Evolutionary conservation across 2,329 filamentous ascomycete genomes (phyloP).

Genomic region (Zymoseptoria crescenta): DNA sequence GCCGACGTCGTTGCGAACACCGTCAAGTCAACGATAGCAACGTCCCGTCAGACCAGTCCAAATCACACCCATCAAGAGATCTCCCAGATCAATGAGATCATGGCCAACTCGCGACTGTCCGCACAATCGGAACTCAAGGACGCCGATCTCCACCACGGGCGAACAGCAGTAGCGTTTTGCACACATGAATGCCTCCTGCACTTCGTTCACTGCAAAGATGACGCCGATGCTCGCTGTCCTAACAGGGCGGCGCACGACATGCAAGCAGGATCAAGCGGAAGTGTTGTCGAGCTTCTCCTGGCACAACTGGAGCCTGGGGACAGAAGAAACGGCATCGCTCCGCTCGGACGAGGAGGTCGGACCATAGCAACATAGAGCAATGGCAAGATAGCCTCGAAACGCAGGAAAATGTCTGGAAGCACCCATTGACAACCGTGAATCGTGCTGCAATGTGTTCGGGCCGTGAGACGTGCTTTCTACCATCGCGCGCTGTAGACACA

Average conservation of each 20-base stretch:
- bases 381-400: background rate
- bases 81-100: background rate
- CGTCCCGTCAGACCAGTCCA: background rate
- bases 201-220: background rate
- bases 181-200: background rate
- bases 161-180: background rate
- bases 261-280: background rate
- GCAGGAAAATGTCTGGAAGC: too few species aligned
- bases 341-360: background rate
- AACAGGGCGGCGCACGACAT: background rate
- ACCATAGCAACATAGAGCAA: background rate
- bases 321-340: background rate
- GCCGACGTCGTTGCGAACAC: background rate
- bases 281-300: background rate
- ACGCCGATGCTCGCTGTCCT: background rate
- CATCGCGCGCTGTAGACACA: conserved; percentile 22
- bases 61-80: background rate
- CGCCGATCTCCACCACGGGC: background rate
- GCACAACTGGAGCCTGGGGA: background rate
- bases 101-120: background rate
- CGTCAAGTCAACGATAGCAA: background rate
- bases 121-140: background rate
- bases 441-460: conserved; percentile 35
- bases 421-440: too few species aligned
- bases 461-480: conserved; percentile 42